These are phyloP conservation scores for Xylaria nigripes DNA, from an alignment of 495 filamentous ascomycete species.

Conservation along the genomic window DNA sequence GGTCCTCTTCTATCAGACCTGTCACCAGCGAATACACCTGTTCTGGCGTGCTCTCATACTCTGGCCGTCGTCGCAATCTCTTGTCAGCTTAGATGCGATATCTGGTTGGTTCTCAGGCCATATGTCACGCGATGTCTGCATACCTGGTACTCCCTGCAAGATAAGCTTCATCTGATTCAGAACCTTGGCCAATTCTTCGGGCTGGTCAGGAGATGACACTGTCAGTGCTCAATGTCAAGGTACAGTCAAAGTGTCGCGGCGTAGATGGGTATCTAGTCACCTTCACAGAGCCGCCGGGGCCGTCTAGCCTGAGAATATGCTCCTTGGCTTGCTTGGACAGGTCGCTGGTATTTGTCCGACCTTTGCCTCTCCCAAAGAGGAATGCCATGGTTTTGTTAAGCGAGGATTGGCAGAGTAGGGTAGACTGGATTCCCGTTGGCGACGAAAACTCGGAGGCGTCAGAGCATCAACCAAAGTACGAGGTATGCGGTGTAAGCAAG, in stretches of 20 bases:
- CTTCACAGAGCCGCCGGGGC: constrained; percentile 43
- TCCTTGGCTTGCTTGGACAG: constrained; percentile 47
- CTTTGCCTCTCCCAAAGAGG: constrained; percentile 70
- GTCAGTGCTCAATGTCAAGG: constrained; percentile 7
- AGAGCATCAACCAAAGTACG: constrained; percentile 1
- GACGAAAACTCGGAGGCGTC: not conserved
- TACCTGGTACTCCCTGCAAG: constrained; percentile 77
- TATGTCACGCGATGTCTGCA: constrained; percentile 3
- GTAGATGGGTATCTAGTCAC: constrained; percentile 25
- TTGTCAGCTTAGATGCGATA: constrained; percentile 8
- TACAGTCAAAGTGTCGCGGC: not conserved
- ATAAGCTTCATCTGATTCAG: constrained; percentile 76
- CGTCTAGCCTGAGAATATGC: constrained; percentile 46
- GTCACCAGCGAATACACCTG: constrained; percentile 73
- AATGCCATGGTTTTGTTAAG: constrained; percentile 62
- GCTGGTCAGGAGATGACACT: constrained; percentile 22
- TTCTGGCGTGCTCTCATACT: constrained; percentile 76
- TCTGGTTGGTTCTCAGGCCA: not conserved
- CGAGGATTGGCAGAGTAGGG: not conserved
- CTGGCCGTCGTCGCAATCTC: constrained; percentile 36
- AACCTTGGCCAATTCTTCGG: constrained; percentile 68
- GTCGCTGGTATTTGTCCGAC: constrained; percentile 45
- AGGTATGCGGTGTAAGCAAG: not conserved
- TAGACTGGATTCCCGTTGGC: not conserved
- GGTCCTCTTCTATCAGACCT: constrained; percentile 75